Evolutionary conservation across 306 rosid species (phyloP), one percentile per base, ranked within the genome.

Genomic region (Carpinus fangiana): DNA sequence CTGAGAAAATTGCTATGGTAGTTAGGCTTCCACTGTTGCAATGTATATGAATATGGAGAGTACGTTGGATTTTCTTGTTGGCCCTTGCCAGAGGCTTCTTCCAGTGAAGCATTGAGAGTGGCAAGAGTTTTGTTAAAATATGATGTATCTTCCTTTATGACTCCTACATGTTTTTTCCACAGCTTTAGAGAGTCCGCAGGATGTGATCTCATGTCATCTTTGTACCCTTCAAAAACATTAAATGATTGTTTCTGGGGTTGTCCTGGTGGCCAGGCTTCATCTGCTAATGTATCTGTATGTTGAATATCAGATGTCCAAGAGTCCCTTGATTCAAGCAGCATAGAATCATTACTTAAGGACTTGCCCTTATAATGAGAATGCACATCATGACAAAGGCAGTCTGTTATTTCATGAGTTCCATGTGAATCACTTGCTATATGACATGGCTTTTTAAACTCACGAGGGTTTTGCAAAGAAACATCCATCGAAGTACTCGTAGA

Each of bases 1-100:
- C 98, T 88, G 53, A 95, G 87, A 84, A 82, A 78, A 81, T 88
- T 88, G 73, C 72, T 60, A 78, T 23, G 80, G 80, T 80, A 80
- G n/a, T 73, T 78, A 78, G 80, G 31, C 50, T 75, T 89, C 83
- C 76, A 83, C 23, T 79, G 82, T 51, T 82, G 88, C 34, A 79
- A 78, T 18, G 60, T 51, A 74, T 65, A 83, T 59, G 80, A 71
- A 83, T 70, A 74, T 59, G 93, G 84, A 80, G 80, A 67, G 78
- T 53, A 36, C 28, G 20, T 76, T 75, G 11, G 54, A 77, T 78
- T 83, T 56, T 70, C 85, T 73, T 51, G 72, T 76, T 67, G 84
- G 77, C 83, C 79, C 81, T 87, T 81, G 65, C 59, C 80, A 75
- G 71, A 76, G 77, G 31, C 73, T 67, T 85, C 87, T 82, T 69